Conservation (phyloP, 1,284 basidiomycete genomes). For the Ustilago curta region DNA sequence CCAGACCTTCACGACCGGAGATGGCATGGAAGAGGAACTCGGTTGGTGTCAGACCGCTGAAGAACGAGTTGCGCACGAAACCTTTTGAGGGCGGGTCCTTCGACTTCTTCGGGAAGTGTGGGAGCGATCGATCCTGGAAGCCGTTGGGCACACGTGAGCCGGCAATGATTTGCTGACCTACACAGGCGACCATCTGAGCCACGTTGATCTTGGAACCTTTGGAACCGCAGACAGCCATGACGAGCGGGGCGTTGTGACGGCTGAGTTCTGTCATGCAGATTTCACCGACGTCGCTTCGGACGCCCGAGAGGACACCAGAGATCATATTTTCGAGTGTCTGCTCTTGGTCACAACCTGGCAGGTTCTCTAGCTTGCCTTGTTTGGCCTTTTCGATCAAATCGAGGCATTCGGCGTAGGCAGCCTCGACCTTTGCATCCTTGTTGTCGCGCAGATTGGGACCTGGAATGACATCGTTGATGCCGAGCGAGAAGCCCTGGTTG, state of each 20-base stretch:
- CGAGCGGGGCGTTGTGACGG: conserved; percentile 93
- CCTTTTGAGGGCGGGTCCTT: conserved; percentile 97
- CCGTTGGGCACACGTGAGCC: conserved; percentile 98
- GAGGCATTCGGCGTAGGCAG: conserved; percentile 88
- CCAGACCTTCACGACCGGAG: conserved; percentile 96
- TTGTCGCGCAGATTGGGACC: conserved; percentile 82
- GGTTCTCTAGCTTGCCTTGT: conserved; percentile 91
- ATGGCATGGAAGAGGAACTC: conserved; percentile 99
- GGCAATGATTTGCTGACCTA: conserved; percentile 98
- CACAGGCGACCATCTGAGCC: conserved; percentile 99
- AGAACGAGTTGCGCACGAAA: conserved; percentile 96
- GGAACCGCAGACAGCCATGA: conserved; percentile 99
- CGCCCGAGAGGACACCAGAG: conserved; percentile 90
- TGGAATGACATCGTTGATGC: conserved; percentile 98
- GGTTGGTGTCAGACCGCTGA: conserved; percentile 90
- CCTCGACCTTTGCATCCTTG: conserved; percentile 89
- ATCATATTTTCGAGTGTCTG: conserved; percentile 96
- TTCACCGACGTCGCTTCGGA: conserved; percentile 94
- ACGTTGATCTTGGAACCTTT: conserved; percentile 99
- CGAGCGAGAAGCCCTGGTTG: conserved; percentile 96
- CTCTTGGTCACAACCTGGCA: conserved; percentile 95
- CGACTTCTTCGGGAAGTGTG: conserved; percentile 98
- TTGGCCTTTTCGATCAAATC: conserved; percentile 90
- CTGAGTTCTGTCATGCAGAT: conserved; percentile 98
- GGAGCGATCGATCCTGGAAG: conserved; percentile 97